Evolutionary conservation across 495 filamentous ascomycete species (phyloP).

Genomic region (Lophiostoma macrostomum): DNA sequence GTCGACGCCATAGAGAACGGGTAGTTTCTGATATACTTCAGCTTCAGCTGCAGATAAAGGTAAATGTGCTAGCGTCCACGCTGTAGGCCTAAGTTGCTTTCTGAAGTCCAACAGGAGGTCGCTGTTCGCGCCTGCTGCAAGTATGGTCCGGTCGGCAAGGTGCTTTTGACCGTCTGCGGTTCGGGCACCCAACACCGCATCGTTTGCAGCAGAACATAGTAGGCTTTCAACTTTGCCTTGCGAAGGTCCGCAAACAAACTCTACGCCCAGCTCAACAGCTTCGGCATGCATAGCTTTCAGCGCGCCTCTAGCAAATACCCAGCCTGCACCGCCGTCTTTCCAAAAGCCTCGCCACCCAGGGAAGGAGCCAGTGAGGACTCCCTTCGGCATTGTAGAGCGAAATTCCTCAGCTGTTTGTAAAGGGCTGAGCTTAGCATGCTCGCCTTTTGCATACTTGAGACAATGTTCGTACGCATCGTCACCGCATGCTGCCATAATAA

Average conservation of each 20-base stretch:
- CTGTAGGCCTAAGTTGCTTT: slow-evolving; percentile 54
- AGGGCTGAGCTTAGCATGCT: slow-evolving; percentile 39
- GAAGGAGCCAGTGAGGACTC: slow-evolving; percentile 51
- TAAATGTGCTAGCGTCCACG: slow-evolving; percentile 55
- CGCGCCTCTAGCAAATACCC: slow-evolving; percentile 51
- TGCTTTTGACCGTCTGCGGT: slow-evolving; percentile 43
- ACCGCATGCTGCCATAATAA: slow-evolving; percentile 46
- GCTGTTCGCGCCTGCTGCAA: slow-evolving; percentile 50
- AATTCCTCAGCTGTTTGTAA: slow-evolving; percentile 46
- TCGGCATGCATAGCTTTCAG: slow-evolving; percentile 47
- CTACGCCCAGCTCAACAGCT: slow-evolving; percentile 46
- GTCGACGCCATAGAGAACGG: slow-evolving; percentile 52
- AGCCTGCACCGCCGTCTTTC: slow-evolving; percentile 47
- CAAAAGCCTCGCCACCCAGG: slow-evolving; percentile 52
- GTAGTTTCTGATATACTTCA: slow-evolving; percentile 44
- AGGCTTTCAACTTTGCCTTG: slow-evolving; percentile 39
- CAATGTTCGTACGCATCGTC: slow-evolving; percentile 43
- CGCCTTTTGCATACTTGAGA: neutral
- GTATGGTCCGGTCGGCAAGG: slow-evolving; percentile 44
- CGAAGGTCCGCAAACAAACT: slow-evolving; percentile 44
- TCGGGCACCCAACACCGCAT: slow-evolving; percentile 40
- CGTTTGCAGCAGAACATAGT: neutral
- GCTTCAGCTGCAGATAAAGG: slow-evolving; percentile 48
- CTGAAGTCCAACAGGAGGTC: slow-evolving; percentile 50
- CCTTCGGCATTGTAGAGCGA: slow-evolving; percentile 50